phyloP scores from a whole-genome alignment of 2,329 filamentous ascomycete species.

The Falciphora oryzae region DNA sequence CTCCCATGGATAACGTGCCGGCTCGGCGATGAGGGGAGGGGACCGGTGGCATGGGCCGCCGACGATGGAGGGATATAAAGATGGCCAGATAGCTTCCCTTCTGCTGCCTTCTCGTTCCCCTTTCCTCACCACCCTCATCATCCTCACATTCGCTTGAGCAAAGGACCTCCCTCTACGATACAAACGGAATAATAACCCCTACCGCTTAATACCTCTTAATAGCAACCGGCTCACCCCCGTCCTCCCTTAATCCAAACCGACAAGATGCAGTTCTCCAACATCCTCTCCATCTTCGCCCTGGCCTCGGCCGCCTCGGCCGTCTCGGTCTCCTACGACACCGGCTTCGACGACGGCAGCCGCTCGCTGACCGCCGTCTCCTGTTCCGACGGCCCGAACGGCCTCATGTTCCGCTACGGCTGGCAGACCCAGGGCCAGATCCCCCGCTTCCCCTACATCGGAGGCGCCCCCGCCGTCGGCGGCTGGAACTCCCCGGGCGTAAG shows the following conservation, averaged over 20 bases:
- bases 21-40: too few species aligned
- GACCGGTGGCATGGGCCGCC: too few species aligned
- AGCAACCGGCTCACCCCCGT: neutral
- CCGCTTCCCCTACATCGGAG: slow-evolving; percentile 50
- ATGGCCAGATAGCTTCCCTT: neutral
- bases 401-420: slow-evolving; percentile 58
- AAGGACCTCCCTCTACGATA: neutral
- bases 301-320: slow-evolving; percentile 7
- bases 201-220: neutral
- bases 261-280: slow-evolving; percentile 10
- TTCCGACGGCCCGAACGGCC: slow-evolving; percentile 62
- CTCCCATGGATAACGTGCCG: too few species aligned
- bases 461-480: slow-evolving; percentile 41
- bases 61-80: slow-evolving; percentile 1
- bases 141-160: neutral
- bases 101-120: neutral
- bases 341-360: slow-evolving; percentile 58
- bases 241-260: neutral
- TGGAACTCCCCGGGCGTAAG: slow-evolving; percentile 46
- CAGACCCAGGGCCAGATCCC: slow-evolving; percentile 45
- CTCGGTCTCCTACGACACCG: slow-evolving; percentile 62
- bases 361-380: slow-evolving; percentile 55
- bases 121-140: slow-evolving; percentile 2
- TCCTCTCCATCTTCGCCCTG: slow-evolving; percentile 10
- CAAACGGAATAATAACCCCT: neutral